phyloP scores from a whole-genome alignment of 495 filamentous ascomycete genomes.

The Penicillium waksmanii region DNA sequence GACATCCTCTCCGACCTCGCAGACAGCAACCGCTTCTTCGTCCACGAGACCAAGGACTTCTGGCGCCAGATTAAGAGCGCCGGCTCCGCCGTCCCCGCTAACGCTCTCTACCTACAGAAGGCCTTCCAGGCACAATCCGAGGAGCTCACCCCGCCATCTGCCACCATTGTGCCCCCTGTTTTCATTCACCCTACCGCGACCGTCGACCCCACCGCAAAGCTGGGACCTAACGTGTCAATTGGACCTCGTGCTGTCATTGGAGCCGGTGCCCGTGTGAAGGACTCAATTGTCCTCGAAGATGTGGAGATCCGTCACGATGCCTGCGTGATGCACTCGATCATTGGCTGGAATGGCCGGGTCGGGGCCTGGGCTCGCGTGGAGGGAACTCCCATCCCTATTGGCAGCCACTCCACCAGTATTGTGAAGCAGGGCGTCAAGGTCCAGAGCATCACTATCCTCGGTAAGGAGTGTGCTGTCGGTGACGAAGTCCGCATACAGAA shows the following conservation, averaged over 20 bases:
- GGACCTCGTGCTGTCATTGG: constrained; percentile 84
- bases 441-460: constrained; percentile 96
- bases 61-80: constrained; percentile 99
- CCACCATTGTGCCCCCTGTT: constrained; percentile 90
- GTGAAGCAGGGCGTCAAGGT: constrained; percentile 98
- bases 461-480: constrained; percentile 92
- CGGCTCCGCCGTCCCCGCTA: constrained; percentile 94
- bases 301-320: constrained; percentile 96
- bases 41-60: constrained; percentile 98
- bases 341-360: constrained; percentile 95
- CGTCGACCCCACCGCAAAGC: constrained; percentile 93
- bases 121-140: constrained; percentile 82
- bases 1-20: constrained; percentile 96
- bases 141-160: constrained; percentile 82
- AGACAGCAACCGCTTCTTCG: constrained; percentile 97
- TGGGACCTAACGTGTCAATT: constrained; percentile 95
- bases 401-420: constrained; percentile 90
- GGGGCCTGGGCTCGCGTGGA: constrained; percentile 98
- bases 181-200: constrained; percentile 95
- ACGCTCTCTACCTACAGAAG: constrained; percentile 96
- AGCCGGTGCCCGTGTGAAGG: constrained; percentile 89
- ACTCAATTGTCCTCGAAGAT: constrained; percentile 94
- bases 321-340: constrained; percentile 93
- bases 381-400: constrained; percentile 87
- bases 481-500: constrained; percentile 98